phyloP scores from a whole-genome alignment of 164 flowering plant genomes.

The Vitis cinerea region DNA sequence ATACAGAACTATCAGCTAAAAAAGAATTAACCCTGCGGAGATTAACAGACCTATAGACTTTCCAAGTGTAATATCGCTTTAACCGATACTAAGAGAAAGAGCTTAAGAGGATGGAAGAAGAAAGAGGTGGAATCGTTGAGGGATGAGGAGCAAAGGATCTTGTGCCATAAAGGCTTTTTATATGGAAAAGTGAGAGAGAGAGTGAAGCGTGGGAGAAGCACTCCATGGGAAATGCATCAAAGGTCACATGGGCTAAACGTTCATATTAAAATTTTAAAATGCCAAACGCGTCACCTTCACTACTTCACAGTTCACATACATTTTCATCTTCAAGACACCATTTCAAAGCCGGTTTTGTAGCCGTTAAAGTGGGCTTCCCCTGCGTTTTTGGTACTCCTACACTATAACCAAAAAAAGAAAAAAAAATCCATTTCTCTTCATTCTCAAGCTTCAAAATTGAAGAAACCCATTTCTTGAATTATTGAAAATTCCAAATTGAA shows the following conservation, averaged over 20 bases:
- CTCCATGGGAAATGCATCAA: conserved; percentile 51
- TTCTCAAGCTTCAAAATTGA: background rate
- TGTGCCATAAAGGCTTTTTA: conserved; percentile 20
- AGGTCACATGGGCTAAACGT: conserved; percentile 67
- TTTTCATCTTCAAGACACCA: conserved; percentile 29
- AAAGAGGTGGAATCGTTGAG: background rate
- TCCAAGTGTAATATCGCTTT: background rate
- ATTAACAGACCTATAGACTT: background rate
- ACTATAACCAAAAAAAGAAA: background rate
- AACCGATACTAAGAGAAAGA: no score
- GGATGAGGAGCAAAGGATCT: conserved; percentile 28
- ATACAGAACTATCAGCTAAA: background rate
- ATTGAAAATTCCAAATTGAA: no score
- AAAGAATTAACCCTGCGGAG: background rate
- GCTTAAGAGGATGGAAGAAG: background rate
- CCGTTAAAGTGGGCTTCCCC: conserved; percentile 41
- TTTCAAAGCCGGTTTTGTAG: conserved; percentile 60
- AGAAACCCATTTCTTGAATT: background rate
- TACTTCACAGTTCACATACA: conserved; percentile 27
- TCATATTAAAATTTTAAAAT: conserved; percentile 4
- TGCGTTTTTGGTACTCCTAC: conserved; percentile 43
- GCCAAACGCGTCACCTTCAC: conserved; percentile 36
- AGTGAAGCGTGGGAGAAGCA: conserved; percentile 18
- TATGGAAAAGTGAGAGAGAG: conserved; percentile 8
- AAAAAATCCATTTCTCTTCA: background rate